Conservation (phyloP, 2,329 filamentous ascomycete species). For the Fusarium lyarnte region DNA sequence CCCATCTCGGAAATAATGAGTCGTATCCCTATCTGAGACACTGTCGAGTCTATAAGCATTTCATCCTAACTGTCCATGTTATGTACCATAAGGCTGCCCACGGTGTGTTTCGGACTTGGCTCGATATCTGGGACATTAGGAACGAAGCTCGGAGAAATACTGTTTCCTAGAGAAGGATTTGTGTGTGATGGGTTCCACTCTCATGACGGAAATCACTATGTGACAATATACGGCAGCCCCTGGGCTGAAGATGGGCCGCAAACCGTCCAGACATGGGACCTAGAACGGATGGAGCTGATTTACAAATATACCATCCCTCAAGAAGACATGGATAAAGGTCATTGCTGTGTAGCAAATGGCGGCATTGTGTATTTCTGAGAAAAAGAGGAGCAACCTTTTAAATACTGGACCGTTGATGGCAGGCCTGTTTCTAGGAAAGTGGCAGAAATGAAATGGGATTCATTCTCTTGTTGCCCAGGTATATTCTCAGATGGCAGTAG, state of each 20-base stretch:
- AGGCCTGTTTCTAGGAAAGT: not conserved
- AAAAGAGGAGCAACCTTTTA: no score
- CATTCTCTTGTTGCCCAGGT: not conserved
- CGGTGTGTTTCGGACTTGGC: not conserved
- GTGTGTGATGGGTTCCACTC: not conserved
- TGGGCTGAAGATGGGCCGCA: not conserved
- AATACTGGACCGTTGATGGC: not conserved
- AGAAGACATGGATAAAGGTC: not conserved
- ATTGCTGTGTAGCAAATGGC: not conserved
- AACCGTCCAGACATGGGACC: not conserved
- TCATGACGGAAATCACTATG: not conserved
- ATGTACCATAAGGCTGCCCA: no score
- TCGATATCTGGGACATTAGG: slow-evolving; percentile 16
- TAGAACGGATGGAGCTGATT: not conserved
- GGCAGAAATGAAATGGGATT: not conserved
- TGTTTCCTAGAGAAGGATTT: not conserved
- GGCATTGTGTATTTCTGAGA: not conserved
- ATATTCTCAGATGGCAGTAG: not conserved
- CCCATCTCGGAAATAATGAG: no score
- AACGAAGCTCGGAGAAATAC: not conserved
- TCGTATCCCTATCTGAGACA: no score
- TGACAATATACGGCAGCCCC: not conserved
- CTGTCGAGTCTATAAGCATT: no score
- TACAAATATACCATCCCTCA: not conserved
- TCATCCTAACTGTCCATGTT: no score